Evolutionary conservation across 2,329 filamentous ascomycete genomes (phyloP).

Genomic region (Pestalotiopsis sp.): DNA sequence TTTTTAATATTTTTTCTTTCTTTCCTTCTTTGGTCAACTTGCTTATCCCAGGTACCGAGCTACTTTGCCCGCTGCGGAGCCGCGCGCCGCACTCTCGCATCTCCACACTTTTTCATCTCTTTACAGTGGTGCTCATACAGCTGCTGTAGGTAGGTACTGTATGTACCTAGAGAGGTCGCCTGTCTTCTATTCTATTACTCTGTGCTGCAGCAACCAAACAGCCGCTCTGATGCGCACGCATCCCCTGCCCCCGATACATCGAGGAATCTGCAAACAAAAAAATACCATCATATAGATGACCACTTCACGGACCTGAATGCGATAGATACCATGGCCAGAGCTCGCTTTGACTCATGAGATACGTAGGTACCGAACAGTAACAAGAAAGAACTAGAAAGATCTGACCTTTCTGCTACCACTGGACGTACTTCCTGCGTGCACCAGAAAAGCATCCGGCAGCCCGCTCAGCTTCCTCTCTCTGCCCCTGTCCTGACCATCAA

Average conservation of each 20-base stretch:
- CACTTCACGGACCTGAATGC: background rate
- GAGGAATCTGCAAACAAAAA: background rate
- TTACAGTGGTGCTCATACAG: background rate
- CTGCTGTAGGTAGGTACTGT: background rate
- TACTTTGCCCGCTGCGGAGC: background rate
- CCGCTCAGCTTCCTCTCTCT: background rate
- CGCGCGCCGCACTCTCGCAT: background rate
- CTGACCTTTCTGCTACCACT: background rate
- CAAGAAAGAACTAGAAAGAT: background rate
- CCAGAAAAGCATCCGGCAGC: background rate
- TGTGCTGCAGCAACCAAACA: background rate
- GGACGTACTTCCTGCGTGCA: background rate
- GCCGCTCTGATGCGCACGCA: background rate
- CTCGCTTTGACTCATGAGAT: too few species aligned
- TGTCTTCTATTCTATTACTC: background rate
- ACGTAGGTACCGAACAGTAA: background rate
- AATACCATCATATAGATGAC: background rate
- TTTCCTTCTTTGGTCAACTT: background rate
- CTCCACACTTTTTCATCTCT: background rate
- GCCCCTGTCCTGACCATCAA: background rate
- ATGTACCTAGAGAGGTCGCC: background rate
- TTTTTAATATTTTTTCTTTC: background rate
- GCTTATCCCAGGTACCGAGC: background rate
- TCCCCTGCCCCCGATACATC: background rate
- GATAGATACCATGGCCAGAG: background rate